phyloP scores from a whole-genome alignment of 2,329 filamentous ascomycete species.

The Biscogniauxia mediterranea region DNA sequence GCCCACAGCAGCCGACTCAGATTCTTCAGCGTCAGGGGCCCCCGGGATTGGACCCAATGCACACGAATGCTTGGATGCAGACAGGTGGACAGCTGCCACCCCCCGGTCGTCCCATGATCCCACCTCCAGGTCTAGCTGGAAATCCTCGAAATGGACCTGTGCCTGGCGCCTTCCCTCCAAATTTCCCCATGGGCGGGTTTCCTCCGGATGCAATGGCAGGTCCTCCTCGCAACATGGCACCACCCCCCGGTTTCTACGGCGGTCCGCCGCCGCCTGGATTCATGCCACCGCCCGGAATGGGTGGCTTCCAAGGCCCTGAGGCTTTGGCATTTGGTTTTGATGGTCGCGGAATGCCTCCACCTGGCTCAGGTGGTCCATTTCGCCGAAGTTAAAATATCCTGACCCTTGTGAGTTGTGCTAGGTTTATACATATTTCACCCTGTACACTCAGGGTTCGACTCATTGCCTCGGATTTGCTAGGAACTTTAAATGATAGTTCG shows the following conservation, averaged over 20 bases:
- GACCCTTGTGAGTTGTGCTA: not conserved
- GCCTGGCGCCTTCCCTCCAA: slow-evolving; percentile 61
- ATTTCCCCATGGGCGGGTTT: slow-evolving; percentile 52
- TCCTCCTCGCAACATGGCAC: slow-evolving; percentile 43
- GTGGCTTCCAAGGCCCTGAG: slow-evolving; percentile 55
- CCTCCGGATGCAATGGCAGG: slow-evolving; percentile 52
- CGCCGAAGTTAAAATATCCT: slow-evolving; percentile 33
- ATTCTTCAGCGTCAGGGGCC: slow-evolving; percentile 63
- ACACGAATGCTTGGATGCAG: slow-evolving; percentile 50
- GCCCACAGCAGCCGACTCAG: slow-evolving; percentile 57
- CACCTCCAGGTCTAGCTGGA: slow-evolving; percentile 56
- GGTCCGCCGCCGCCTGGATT: slow-evolving; percentile 46
- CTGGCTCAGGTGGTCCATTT: slow-evolving; percentile 39
- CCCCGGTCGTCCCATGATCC: slow-evolving; percentile 54
- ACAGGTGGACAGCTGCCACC: slow-evolving; percentile 42
- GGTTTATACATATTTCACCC: not conserved
- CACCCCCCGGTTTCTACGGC: slow-evolving; percentile 58
- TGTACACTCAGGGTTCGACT: not conserved
- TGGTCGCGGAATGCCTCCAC: slow-evolving; percentile 53
- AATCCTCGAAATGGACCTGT: slow-evolving; percentile 48
- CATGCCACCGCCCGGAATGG: slow-evolving; percentile 54
- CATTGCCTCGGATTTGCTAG: not conserved
- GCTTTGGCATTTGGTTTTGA: slow-evolving; percentile 54
- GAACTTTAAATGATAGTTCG: not conserved
- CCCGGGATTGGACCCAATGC: slow-evolving; percentile 60